Percentiles rank a stretch among this genome's conserved stretches.
phyloP scores from a whole-genome alignment of 345 rosid genomes.

The Sonneratia caseolaris region DNA sequence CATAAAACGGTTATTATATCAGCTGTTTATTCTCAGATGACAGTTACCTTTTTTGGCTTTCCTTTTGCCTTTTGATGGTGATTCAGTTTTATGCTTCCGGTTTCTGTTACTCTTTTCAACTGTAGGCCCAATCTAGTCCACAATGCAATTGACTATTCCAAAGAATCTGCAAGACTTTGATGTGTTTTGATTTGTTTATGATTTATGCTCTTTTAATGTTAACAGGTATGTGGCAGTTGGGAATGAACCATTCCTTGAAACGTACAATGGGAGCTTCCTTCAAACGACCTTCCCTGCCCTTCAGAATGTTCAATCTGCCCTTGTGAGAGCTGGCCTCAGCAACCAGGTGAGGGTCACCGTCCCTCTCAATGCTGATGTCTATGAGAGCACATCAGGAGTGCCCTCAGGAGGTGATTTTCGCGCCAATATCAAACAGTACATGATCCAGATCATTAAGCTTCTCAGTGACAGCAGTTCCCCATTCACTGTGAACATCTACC shows the following conservation, averaged over 20 bases:
- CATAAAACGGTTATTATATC: background rate
- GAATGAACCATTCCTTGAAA: constrained; percentile 77
- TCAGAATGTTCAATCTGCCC: constrained; percentile 61
- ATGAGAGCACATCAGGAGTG: constrained; percentile 23
- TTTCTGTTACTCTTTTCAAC: background rate
- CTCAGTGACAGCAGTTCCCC: constrained; percentile 54
- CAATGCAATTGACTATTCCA: background rate
- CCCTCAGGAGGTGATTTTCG: constrained; percentile 95
- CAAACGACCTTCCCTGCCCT: constrained; percentile 69
- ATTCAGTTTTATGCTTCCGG: background rate
- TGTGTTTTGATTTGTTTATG: background rate
- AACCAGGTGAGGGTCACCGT: constrained; percentile 71
- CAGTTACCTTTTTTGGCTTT: background rate
- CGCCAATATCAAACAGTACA: constrained; percentile 56
- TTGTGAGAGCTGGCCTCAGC: constrained; percentile 65
- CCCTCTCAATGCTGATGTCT: constrained; percentile 86
- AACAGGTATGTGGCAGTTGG: constrained; percentile 94
- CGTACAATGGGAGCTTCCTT: constrained; percentile 68
- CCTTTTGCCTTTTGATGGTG: background rate
- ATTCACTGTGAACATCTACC: constrained; percentile 85
- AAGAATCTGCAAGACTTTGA: background rate
- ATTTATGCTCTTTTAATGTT: background rate
- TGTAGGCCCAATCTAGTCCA: background rate
- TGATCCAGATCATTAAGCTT: constrained; percentile 71
- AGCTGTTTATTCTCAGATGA: background rate